These are phyloP conservation scores for Erysimum cheiri DNA, from an alignment of 441 rosid genomes.

Conservation along the genomic window DNA sequence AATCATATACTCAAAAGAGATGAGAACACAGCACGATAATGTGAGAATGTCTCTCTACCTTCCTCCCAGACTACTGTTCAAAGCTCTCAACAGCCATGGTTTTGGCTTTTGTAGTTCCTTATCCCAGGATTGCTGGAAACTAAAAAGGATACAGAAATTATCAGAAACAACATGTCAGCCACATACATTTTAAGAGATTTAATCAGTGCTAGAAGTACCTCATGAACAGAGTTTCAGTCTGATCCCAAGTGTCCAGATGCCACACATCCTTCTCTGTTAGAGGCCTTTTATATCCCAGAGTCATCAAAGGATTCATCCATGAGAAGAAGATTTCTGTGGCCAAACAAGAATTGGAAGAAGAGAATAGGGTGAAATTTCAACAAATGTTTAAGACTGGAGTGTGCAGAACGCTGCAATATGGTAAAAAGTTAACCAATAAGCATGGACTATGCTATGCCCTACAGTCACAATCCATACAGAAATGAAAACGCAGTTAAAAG, in stretches of 20 bases:
- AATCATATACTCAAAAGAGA: slow-evolving; percentile 22
- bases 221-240: slow-evolving; percentile 71
- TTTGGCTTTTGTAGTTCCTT: slow-evolving; percentile 74
- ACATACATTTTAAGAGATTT: slow-evolving; percentile 28
- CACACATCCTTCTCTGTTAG: slow-evolving; percentile 94
- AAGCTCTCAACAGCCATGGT: slow-evolving; percentile 94
- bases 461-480: slow-evolving; percentile 7
- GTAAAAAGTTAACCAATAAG: neutral
- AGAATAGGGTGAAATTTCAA: slow-evolving; percentile 13
- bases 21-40: slow-evolving; percentile 4
- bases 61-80: slow-evolving; percentile 88
- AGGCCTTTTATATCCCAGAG: slow-evolving; percentile 84
- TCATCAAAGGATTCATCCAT: slow-evolving; percentile 97
- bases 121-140: slow-evolving; percentile 94
- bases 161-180: slow-evolving; percentile 27
- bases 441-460: slow-evolving; percentile 1
- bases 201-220: slow-evolving; percentile 49
- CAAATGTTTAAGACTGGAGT: slow-evolving; percentile 1
- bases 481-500: neutral
- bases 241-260: slow-evolving; percentile 96
- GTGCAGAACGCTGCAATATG: slow-evolving; percentile 2
- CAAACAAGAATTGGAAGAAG: slow-evolving; percentile 28
- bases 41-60: slow-evolving; percentile 56
- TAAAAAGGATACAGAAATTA: slow-evolving; percentile 48
- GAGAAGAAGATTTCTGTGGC: slow-evolving; percentile 64